Evolutionary conservation across 2,329 filamentous ascomycete genomes (phyloP), one percentile per base, ranked within the genome.

Genomic region (Lecanicillium sp.): DNA sequence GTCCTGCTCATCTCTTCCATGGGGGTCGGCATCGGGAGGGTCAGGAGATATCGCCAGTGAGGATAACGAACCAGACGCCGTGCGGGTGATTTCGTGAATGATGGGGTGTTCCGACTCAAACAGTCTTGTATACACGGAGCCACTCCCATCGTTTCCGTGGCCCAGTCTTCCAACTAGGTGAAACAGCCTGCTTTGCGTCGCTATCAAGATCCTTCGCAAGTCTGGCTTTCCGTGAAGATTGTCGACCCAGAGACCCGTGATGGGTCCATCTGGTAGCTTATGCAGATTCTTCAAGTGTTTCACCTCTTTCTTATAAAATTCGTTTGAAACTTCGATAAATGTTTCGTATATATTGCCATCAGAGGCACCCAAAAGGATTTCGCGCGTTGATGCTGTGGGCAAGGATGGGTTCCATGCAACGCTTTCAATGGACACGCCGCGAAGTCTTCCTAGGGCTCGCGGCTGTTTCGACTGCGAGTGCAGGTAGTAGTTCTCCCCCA

Each of bases 401-500:
- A 90, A 70, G 3, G 87, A 88, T 2, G 92, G 88, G 54, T 94
- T 96, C 92, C 92, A 98, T 27, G 90, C 88, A 44, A 98, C 73
- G 46, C 84, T 84, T 60, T 96, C 89, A 43, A 98, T 87, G 8
- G 79, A 72, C 12, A 96, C 87, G 19, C 87, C 87, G 50, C 90
- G 90, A 38, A 98, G 65, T 41, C 87, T 77, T 12, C 84, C 80
- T 27, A 98, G 70, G 7, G 82, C 75, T 46, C 92, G 87, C 3
- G 90, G 88, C 48, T 89, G 84, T 49, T 87, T 84, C 25, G 89
- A 92, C 58, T 97, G 90, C 10, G 88, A 90, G 60, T 98, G 92
- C 9, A 98, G 83, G 62, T 98, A 98, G 68, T 89, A 98, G 65
- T 94, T 97, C 62, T 98, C 92, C 57, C 88, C 88, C 29, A 88